Evolutionary conservation across 352 stramenopile genomes (phyloP), one percentile per base, ranked within the genome.

Genomic region (Phytophthora nicotianae): DNA sequence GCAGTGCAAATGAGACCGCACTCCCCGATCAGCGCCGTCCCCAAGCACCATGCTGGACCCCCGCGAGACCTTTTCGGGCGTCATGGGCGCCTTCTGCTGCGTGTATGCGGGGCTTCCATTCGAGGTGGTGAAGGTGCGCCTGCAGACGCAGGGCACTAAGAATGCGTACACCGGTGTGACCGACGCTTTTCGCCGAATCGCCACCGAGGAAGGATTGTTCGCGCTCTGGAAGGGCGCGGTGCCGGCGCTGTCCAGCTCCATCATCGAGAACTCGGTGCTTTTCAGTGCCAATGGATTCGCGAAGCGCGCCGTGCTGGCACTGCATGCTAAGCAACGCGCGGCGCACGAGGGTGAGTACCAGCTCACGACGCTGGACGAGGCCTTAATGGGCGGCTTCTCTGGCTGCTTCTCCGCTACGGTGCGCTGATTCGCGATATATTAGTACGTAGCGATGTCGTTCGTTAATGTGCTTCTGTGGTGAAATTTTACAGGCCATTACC

Each of bases 181-280:
- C 8, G 79, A 95, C 65, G 83, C 77, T 29, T 89, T 92, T 62
- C 72, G 65, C 41, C 79, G 78, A 43, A 93, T 92, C 49, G 82
- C 88, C 35, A 78, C 74, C 6, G 80, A 93, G 41, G 87, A 96
- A 50, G 83, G 86, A 38, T 59, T 85, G 4, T 46, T 73, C 6
- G 76, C 89, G 62, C 83, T 97, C n/a, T 97, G 88, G 85, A 93
- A 92, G 68, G 89, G 89, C n/a, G 87, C 88, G 0, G 72, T 93
- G 52, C 89, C 89, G 2, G 89, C 89, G 50, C 80, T 97, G 16
- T 89, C 80, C 33, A 95, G 85, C 71, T 90, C 89, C 21, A 87
- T 96, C 60, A 89, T 97, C 47, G 89, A 97, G 51, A 97, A 97
- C 71, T 88, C 89, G 43, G 89, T 97, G 50, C 78, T 97, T 21